phyloP scores from a whole-genome alignment of 208 protist species.

The Leishmania aethiopica region DNA sequence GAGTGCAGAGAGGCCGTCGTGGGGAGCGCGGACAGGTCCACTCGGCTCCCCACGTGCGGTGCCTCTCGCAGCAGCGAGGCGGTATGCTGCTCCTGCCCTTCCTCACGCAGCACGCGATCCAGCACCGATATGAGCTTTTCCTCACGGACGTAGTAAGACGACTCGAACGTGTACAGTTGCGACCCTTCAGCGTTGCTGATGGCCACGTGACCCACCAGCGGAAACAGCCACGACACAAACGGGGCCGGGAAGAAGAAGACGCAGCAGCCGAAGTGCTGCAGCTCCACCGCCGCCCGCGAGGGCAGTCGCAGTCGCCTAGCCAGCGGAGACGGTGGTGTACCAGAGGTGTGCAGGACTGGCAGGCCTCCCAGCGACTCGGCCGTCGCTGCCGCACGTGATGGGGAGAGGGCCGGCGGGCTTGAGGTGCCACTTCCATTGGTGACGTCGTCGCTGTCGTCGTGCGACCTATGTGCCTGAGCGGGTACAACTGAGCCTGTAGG shows the following conservation, averaged over 20 bases:
- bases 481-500: background rate
- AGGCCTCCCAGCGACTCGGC: background rate
- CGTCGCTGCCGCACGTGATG: background rate
- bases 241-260: conserved; percentile 88
- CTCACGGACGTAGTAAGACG: conserved; percentile 68
- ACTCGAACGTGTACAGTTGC: conserved; percentile 69
- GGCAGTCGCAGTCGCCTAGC: conserved; percentile 2
- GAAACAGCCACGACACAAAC: conserved; percentile 80
- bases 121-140: conserved; percentile 57
- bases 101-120: conserved; percentile 30
- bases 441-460: background rate
- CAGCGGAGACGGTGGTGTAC: conserved; percentile 9
- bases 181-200: conserved; percentile 82
- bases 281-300: conserved; percentile 8
- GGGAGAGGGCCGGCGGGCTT: background rate
- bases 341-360: background rate
- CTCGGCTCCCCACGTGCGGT: background rate
- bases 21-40: background rate
- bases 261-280: conserved; percentile 79
- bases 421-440: background rate
- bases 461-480: background rate
- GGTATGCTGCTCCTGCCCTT: background rate
- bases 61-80: background rate
- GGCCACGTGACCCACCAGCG: conserved; percentile 77
- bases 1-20: background rate